Evolutionary conservation across 2,329 filamentous ascomycete genomes (phyloP).

Genomic region (Sarocladium strictum): DNA sequence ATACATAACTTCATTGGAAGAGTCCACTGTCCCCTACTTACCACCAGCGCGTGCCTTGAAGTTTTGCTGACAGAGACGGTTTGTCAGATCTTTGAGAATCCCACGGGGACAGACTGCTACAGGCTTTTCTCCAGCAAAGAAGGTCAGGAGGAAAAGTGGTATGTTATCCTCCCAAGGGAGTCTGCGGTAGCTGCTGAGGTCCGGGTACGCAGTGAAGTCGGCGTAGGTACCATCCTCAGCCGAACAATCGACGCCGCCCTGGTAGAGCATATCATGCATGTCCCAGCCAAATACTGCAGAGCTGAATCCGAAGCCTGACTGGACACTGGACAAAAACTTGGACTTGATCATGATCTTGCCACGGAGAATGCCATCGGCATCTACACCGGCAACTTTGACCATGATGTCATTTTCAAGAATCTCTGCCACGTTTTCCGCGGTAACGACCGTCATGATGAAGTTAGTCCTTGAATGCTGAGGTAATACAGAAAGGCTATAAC

Average conservation of each 20-base stretch:
- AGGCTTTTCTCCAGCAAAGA: conserved; percentile 63
- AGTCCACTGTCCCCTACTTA: no score
- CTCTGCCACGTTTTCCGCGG: conserved; percentile 38
- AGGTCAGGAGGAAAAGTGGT: conserved; percentile 70
- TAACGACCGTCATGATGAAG: neutral
- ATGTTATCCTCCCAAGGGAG: conserved; percentile 77
- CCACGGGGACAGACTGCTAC: conserved; percentile 68
- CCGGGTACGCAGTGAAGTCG: conserved; percentile 68
- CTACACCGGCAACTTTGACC: conserved; percentile 58
- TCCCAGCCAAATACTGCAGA: conserved; percentile 84
- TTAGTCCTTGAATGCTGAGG: no score
- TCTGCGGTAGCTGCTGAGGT: conserved; percentile 63
- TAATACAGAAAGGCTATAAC: no score
- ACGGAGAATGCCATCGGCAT: conserved; percentile 70
- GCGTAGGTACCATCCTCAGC: conserved; percentile 63
- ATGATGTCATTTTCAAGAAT: conserved; percentile 42
- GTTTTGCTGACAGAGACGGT: conserved; percentile 55
- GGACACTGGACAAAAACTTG: conserved; percentile 71
- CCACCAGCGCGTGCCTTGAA: conserved; percentile 72
- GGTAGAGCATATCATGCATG: conserved; percentile 79
- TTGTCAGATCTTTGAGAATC: conserved; percentile 54
- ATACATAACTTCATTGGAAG: no score
- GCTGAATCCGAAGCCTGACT: conserved; percentile 77
- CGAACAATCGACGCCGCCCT: conserved; percentile 71
- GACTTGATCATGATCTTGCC: conserved; percentile 78